Percentiles rank a stretch among this genome's conserved stretches.
These are phyloP conservation scores for Coemansia sp. DNA, from an alignment of 192 early-diverging fungal species.

Conservation along the genomic window DNA sequence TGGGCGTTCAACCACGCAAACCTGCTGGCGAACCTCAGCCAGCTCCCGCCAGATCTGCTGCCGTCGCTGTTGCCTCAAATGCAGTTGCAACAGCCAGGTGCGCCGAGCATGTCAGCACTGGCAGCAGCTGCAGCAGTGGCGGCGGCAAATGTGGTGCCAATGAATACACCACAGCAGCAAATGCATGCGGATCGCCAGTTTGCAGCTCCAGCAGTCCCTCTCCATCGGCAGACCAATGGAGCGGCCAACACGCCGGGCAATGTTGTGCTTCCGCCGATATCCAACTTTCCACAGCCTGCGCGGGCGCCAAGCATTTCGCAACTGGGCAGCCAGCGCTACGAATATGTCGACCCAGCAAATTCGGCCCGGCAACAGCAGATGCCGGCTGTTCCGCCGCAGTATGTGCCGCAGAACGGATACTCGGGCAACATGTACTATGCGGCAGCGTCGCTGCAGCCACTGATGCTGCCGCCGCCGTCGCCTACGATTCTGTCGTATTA, in stretches of 20 bases:
- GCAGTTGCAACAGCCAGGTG: conserved; percentile 22
- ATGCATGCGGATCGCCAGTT: conserved; percentile 24
- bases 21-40: conserved; percentile 39
- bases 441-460: conserved; percentile 34
- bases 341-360: not conserved
- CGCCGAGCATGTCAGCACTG: conserved; percentile 23
- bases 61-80: conserved; percentile 34
- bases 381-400: conserved; percentile 10
- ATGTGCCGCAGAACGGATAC: conserved; percentile 6
- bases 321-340: conserved; percentile 7
- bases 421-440: conserved; percentile 25
- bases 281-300: conserved; percentile 9
- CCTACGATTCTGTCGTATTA: conserved; percentile 57
- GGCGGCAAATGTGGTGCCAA: conserved; percentile 2
- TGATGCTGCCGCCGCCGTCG: conserved; percentile 56
- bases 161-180: conserved; percentile 1
- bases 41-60: conserved; percentile 45
- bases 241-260: conserved; percentile 2
- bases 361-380: conserved; percentile 12
- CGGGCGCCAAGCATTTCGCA: conserved; percentile 12
- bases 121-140: conserved; percentile 35
- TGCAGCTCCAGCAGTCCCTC: conserved; percentile 19
- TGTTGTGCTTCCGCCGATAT: conserved; percentile 21
- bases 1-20: conserved; percentile 47
- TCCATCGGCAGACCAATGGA: conserved; percentile 11